Conservation (phyloP, 345 rosid species). For the Populus alba region DNA sequence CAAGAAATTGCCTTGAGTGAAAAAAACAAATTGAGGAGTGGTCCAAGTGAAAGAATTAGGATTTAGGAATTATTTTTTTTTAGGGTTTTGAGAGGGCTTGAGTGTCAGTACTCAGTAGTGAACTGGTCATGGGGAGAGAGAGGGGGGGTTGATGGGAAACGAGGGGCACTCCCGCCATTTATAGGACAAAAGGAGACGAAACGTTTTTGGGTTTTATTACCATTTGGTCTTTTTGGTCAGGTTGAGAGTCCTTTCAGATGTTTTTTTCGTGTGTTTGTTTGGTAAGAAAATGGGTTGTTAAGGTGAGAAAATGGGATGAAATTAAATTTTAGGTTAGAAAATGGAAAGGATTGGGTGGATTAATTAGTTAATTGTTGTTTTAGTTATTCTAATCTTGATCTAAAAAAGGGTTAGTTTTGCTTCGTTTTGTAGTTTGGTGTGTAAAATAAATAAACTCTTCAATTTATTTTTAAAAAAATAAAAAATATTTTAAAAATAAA, state of each 20-base stretch:
- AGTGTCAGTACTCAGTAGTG: constrained; percentile 30
- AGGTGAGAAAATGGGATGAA: too few species aligned
- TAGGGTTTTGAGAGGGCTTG: constrained; percentile 25
- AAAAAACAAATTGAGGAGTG: background rate
- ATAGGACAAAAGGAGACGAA: constrained; percentile 15
- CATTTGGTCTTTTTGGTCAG: background rate
- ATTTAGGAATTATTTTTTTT: constrained; percentile 7
- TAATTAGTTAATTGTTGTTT: too few species aligned
- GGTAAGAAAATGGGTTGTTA: too few species aligned
- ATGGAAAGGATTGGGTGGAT: too few species aligned
- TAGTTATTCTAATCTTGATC: too few species aligned
- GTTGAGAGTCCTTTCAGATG: background rate
- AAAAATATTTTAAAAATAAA: too few species aligned
- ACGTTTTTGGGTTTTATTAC: background rate
- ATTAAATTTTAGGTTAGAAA: too few species aligned
- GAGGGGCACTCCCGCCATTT: constrained; percentile 43
- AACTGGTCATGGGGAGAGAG: constrained; percentile 15
- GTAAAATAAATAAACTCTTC: too few species aligned
- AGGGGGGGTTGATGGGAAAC: constrained; percentile 30
- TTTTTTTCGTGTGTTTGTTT: too few species aligned
- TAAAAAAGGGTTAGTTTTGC: too few species aligned
- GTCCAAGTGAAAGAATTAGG: background rate
- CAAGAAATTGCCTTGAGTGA: background rate
- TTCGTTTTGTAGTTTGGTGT: too few species aligned
- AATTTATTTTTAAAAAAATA: too few species aligned